Conservation (phyloP, 176 grass and related monocot genomes). For the Rhipidocladum racemiflorum region DNA sequence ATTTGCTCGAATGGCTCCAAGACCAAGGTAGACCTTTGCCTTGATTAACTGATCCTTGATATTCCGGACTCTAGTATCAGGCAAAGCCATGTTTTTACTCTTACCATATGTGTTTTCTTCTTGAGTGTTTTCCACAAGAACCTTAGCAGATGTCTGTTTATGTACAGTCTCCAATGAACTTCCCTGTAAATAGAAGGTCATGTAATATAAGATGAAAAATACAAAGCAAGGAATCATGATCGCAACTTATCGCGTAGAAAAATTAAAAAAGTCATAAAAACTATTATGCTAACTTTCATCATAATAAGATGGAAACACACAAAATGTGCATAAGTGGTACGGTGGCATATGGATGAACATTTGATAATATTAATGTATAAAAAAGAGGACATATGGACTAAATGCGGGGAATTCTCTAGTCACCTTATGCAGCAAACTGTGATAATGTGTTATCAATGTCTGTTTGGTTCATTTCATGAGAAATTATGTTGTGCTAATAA, state of each 20-base stretch:
- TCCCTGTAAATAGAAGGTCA: conserved; percentile 38
- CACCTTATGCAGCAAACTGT: background rate
- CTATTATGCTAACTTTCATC: background rate
- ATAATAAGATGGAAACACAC: background rate
- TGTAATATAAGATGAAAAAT: background rate
- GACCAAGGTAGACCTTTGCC: conserved; percentile 80
- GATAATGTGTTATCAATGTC: background rate
- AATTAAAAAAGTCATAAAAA: background rate
- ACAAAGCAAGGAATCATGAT: conserved; percentile 4
- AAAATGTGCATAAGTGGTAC: background rate
- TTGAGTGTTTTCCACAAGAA: conserved; percentile 13
- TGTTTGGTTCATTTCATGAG: background rate
- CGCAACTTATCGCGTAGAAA: background rate
- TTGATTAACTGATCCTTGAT: conserved; percentile 94
- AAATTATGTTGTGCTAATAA: conserved; percentile 1
- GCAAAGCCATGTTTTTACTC: background rate
- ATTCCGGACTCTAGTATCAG: conserved; percentile 55
- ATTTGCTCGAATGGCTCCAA: conserved; percentile 63
- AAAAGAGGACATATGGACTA: background rate
- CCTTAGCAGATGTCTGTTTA: conserved; percentile 26
- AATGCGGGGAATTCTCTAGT: background rate
- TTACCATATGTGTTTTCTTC: conserved; percentile 14
- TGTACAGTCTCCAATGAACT: conserved; percentile 4
- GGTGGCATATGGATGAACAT: conserved; percentile 1
- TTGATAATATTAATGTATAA: background rate